These are phyloP conservation scores for Talaromyces sp. DNA, from an alignment of 2,329 filamentous ascomycete species.

Conservation along the genomic window DNA sequence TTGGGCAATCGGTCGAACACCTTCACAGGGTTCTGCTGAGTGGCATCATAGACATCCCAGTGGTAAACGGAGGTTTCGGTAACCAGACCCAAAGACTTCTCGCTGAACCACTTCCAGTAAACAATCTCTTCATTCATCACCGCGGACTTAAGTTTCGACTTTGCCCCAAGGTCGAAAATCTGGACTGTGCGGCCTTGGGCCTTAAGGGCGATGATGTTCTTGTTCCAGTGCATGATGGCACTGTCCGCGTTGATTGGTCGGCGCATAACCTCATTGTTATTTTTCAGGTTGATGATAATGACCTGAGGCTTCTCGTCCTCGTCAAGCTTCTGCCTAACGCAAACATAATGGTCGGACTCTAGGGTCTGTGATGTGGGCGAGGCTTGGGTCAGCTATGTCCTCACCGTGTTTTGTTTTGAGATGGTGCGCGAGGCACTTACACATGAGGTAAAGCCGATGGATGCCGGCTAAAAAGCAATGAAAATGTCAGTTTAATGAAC, in stretches of 20 bases:
- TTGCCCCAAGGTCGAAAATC: conserved; percentile 92
- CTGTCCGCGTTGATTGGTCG: conserved; percentile 98
- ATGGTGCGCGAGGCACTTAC: conserved; percentile 54
- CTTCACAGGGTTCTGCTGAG: conserved; percentile 79
- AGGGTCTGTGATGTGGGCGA: conserved; percentile 67
- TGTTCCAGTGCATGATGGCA: conserved; percentile 98
- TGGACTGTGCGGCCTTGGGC: conserved; percentile 92
- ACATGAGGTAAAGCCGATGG: conserved; percentile 86
- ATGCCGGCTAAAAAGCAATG: conserved; percentile 57
- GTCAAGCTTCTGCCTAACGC: conserved; percentile 90
- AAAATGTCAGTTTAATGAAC: conserved; percentile 29
- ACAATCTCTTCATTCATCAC: conserved; percentile 97
- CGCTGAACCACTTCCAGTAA: conserved; percentile 99
- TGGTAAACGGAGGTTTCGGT: conserved; percentile 92
- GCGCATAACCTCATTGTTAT: conserved; percentile 91
- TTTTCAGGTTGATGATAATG: conserved; percentile 96
- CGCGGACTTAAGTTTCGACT: conserved; percentile 94
- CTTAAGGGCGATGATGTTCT: conserved; percentile 94
- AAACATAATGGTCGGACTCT: conserved; percentile 96
- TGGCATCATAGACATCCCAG: conserved; percentile 92
- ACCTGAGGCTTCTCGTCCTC: conserved; percentile 86
- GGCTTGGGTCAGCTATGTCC: conserved; percentile 23
- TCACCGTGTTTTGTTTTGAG: conserved; percentile 8
- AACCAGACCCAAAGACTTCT: conserved; percentile 82
- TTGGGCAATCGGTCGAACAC: conserved; percentile 94